Conservation (phyloP, 257 asterid species). For the Capsicum chinense region DNA sequence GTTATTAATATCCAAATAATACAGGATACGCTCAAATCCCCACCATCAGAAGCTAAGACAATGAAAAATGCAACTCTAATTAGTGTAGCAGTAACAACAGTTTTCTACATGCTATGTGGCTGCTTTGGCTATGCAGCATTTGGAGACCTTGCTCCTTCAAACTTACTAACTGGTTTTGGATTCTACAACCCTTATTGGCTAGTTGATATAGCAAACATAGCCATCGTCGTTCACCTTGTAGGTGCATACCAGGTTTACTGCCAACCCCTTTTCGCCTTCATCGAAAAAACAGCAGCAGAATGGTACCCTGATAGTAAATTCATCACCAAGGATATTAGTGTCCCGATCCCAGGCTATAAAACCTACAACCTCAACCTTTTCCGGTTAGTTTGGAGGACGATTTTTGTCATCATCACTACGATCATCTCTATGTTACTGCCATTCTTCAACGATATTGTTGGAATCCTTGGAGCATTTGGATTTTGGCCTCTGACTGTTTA, state of each 20-base stretch:
- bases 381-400: constrained; percentile 68
- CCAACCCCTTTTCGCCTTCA: constrained; percentile 84
- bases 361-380: constrained; percentile 55
- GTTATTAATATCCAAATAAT: neutral
- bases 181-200: constrained; percentile 92
- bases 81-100: constrained; percentile 71
- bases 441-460: constrained; percentile 80
- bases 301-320: constrained; percentile 57
- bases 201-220: constrained; percentile 78
- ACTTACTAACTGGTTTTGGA: constrained; percentile 86
- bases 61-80: constrained; percentile 77
- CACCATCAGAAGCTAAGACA: constrained; percentile 76
- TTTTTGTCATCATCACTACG: constrained; percentile 70
- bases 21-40: constrained; percentile 81
- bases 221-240: constrained; percentile 74
- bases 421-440: constrained; percentile 79
- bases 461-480: constrained; percentile 82
- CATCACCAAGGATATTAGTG: constrained; percentile 49
- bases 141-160: constrained; percentile 85
- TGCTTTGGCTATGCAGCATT: constrained; percentile 93
- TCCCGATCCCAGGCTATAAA: constrained; percentile 56
- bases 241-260: constrained; percentile 93
- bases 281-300: constrained; percentile 58
- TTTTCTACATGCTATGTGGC: constrained; percentile 94
- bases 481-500: constrained; percentile 93